Evolutionary conservation across 306 rosid species (phyloP), one percentile per base, ranked within the genome.

Genomic region (Echinosophora koreensis): DNA sequence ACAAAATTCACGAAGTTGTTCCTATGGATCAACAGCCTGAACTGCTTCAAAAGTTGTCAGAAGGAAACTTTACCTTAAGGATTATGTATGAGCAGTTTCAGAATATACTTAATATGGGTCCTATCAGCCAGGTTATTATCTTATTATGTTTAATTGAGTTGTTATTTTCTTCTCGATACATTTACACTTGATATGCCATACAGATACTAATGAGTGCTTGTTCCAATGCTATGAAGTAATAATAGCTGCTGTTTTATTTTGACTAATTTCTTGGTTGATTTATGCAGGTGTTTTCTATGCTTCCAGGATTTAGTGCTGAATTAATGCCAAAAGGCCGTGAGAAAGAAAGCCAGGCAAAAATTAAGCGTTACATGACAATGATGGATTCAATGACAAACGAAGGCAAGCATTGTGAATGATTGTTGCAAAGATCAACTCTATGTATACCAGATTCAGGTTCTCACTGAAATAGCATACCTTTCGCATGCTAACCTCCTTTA

Each of bases 331-430:
- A 94, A 83, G 98, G 98, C 16, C 88, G 81, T 10, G 98, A 94
- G 81, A 92, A 94, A 81, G 98, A 92, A 89, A 92, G 94, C 80
- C 96, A 92, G 66, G 88, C 96, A 0, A 94, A 94, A 84, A 81
- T 94, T 64, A 92, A 94, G 87, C 90, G 95, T 9, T 90, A 92
- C 91, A 92, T 94, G 96, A 92, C 97, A 49, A 94, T 94, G 94
- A 94, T 94, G 98, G 98, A 94, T 76, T 92, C 98, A 0, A 93
- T 93, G 98, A 91, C 98, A n/a, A 82, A 89, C n/a, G 92, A 91
- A 90, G 96, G 97, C 71, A 78, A 80, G 87, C 67, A 41, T 76
- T 47, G 16, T 63, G 77, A 8, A 9, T 49, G 55, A 11, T 51
- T 37, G 70, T 47, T 68, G 7, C 27, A 35, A 63, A 27, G 37